phyloP scores from a whole-genome alignment of 164 flowering plant species.

The Stephania yunnanensis region DNA sequence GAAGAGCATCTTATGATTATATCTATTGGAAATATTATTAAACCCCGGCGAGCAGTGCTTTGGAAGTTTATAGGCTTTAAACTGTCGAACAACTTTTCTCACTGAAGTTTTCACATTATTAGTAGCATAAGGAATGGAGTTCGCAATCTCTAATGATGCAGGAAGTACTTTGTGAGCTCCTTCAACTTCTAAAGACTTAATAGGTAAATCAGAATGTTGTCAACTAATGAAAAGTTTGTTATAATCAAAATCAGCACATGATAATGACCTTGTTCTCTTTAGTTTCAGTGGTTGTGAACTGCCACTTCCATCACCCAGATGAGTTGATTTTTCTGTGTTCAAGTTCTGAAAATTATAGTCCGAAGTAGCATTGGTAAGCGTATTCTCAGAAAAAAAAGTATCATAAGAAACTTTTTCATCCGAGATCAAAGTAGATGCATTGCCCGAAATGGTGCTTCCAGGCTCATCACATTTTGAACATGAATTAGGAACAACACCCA shows the following conservation, averaged over 20 bases:
- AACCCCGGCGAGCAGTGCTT: slow-evolving; percentile 21
- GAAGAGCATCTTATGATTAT: slow-evolving; percentile 54
- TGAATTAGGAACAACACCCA: slow-evolving; percentile 18
- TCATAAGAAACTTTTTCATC: slow-evolving; percentile 15
- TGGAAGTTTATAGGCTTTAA: slow-evolving; percentile 41
- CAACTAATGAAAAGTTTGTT: slow-evolving; percentile 17
- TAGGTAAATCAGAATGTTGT: slow-evolving; percentile 14
- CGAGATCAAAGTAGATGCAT: slow-evolving; percentile 10
- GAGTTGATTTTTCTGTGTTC: slow-evolving; percentile 16
- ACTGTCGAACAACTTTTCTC: slow-evolving; percentile 60
- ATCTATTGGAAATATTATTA: slow-evolving; percentile 36
- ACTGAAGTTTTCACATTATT: slow-evolving; percentile 52
- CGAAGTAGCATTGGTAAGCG: slow-evolving; percentile 2
- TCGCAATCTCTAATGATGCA: slow-evolving; percentile 19
- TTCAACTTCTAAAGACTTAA: slow-evolving; percentile 25
- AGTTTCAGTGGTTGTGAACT: slow-evolving; percentile 19
- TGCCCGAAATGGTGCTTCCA: slow-evolving; percentile 15
- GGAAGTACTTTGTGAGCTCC: slow-evolving; percentile 7
- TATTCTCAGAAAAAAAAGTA: slow-evolving; percentile 17
- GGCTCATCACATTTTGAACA: slow-evolving; percentile 12
- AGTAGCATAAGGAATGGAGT: slow-evolving; percentile 24
- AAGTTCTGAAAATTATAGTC: slow-evolving; percentile 14
- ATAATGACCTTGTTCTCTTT: slow-evolving; percentile 15
- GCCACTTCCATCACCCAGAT: slow-evolving; percentile 8
- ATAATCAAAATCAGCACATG: slow-evolving; percentile 24